phyloP scores from a whole-genome alignment of 306 rosid species.

The Hippophae rhamnoides region DNA sequence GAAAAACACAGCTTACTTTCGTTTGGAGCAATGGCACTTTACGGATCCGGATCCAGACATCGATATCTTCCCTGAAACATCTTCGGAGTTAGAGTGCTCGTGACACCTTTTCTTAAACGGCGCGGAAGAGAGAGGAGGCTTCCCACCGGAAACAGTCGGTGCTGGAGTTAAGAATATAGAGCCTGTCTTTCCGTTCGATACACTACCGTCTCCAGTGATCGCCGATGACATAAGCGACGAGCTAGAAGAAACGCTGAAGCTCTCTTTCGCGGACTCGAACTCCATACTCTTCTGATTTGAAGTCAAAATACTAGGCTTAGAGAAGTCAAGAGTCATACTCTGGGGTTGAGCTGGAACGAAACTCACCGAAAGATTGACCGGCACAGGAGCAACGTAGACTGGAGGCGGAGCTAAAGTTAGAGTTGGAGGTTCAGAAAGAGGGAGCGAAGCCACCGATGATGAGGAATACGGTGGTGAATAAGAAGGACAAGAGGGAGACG shows the following conservation, averaged over 20 bases:
- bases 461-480: constrained; percentile 2
- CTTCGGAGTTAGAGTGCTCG: constrained; percentile 53
- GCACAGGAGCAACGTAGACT: constrained; percentile 19
- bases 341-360: constrained; percentile 43
- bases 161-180: constrained; percentile 44
- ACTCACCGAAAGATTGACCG: constrained; percentile 6
- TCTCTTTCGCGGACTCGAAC: constrained; percentile 52
- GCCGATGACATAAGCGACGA: constrained; percentile 85
- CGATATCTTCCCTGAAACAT: constrained; percentile 46
- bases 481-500: constrained; percentile 14
- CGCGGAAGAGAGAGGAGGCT: constrained; percentile 46
- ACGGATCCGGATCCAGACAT: constrained; percentile 38
- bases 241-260: constrained; percentile 73
- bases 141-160: constrained; percentile 40
- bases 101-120: constrained; percentile 58
- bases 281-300: constrained; percentile 34
- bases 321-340: constrained; percentile 65
- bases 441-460: constrained; percentile 13
- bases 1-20: constrained; percentile 40
- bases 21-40: constrained; percentile 81
- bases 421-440: constrained; percentile 18
- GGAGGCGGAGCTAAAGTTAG: constrained; percentile 6
- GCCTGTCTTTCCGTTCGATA: constrained; percentile 69
- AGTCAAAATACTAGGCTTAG: constrained; percentile 38
- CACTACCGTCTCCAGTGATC: constrained; percentile 81